Conservation (phyloP, 331 rosid genomes). For the Malus hybrid region DNA sequence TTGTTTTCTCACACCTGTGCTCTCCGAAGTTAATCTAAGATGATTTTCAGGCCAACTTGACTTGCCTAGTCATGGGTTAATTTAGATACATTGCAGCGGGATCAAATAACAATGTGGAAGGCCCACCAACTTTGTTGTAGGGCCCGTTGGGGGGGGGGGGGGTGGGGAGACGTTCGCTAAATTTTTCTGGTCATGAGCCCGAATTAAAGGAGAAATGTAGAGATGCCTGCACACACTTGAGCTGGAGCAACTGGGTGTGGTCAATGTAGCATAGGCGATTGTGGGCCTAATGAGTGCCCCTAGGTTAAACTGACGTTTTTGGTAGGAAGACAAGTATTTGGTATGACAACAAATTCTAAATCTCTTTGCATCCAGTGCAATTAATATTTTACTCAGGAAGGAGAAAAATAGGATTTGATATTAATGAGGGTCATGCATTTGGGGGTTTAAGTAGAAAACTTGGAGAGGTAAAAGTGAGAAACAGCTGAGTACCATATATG, state of each 20-base stretch:
- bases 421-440: conserved; percentile 1
- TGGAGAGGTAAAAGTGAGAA: conserved; percentile 1
- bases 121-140: background rate
- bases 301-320: background rate
- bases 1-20: background rate
- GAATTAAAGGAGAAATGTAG: background rate
- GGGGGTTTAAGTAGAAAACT: conserved; percentile 6
- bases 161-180: background rate
- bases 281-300: background rate
- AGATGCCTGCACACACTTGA: background rate
- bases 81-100: background rate
- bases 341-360: conserved; percentile 4
- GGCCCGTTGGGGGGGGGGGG: background rate
- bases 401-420: conserved; percentile 13
- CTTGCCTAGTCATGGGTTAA: background rate
- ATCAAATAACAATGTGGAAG: background rate
- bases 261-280: conserved; percentile 3
- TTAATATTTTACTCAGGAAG: background rate
- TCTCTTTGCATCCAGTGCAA: conserved; percentile 9
- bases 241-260: background rate
- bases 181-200: background rate
- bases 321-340: background rate
- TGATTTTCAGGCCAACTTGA: background rate
- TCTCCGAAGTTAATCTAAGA: background rate
- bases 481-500: conserved; percentile 1